A percentile compares a stretch with the other conserved stretches of the same genome.
phyloP scores from a whole-genome alignment of 1,284 basidiomycete genomes.

The Jaminaea rosea region DNA sequence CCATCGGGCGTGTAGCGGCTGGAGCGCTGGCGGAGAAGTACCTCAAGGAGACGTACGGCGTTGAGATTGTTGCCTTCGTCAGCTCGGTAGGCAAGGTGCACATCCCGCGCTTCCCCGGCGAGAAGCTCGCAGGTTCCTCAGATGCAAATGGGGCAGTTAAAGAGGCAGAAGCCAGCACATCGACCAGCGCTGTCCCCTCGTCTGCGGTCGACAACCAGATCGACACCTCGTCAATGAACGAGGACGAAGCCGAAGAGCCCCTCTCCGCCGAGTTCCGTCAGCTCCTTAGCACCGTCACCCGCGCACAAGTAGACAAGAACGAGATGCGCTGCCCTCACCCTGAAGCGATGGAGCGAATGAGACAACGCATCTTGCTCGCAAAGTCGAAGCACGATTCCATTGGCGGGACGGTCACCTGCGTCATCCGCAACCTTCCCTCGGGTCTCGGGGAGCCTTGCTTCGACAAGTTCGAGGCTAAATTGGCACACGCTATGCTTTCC shows the following conservation, averaged over 20 bases:
- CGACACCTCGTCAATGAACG: constrained; percentile 53
- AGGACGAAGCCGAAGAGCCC: constrained; percentile 67
- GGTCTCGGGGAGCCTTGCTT: constrained; percentile 96
- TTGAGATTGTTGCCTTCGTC: constrained; percentile 95
- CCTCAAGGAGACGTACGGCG: constrained; percentile 72
- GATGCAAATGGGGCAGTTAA: constrained; percentile 5
- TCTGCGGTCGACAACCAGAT: constrained; percentile 34
- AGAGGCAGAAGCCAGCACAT: neutral
- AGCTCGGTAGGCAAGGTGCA: constrained; percentile 88
- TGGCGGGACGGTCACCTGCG: constrained; percentile 92
- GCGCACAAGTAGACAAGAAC: constrained; percentile 80
- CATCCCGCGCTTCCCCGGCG: constrained; percentile 51
- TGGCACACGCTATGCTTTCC: constrained; percentile 96
- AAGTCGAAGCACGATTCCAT: constrained; percentile 88
- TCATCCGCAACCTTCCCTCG: constrained; percentile 77
- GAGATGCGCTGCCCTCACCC: constrained; percentile 81
- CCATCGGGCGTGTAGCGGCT: constrained; percentile 92
- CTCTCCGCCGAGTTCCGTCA: constrained; percentile 73
- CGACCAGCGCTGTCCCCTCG: constrained; percentile 4
- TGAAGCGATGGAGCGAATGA: constrained; percentile 81
- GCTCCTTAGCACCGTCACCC: constrained; percentile 69
- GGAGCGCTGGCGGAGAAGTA: constrained; percentile 98
- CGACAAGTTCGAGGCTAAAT: constrained; percentile 93
- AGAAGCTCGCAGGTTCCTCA: constrained; percentile 19
- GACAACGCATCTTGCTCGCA: constrained; percentile 84